phyloP scores from a whole-genome alignment of 1,139 yeast species.

The Yamadazyma atmosphaerica region DNA sequence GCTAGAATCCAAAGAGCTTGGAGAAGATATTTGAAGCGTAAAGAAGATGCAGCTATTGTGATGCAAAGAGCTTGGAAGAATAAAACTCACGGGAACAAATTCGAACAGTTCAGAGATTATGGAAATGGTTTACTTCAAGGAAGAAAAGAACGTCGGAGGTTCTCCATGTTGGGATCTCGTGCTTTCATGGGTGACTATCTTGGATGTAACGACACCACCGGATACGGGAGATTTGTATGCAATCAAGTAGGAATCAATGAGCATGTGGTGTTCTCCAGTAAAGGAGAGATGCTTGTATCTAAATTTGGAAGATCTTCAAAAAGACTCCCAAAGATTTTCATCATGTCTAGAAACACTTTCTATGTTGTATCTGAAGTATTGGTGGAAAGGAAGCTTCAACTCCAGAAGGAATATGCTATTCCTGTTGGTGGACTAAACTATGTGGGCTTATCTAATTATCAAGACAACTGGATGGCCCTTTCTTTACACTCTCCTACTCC shows the following conservation, averaged over 20 bases:
- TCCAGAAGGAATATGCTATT: conserved; percentile 63
- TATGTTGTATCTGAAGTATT: conserved; percentile 73
- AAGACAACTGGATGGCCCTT: conserved; percentile 93
- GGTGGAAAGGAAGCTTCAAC: conserved; percentile 69
- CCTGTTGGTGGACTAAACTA: conserved; percentile 61
- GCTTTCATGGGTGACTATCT: conserved; percentile 95
- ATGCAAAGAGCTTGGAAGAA: conserved; percentile 87
- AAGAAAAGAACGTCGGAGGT: conserved; percentile 85
- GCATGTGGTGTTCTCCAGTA: conserved; percentile 70
- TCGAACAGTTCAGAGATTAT: conserved; percentile 78
- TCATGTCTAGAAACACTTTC: conserved; percentile 62
- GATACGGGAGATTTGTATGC: conserved; percentile 68
- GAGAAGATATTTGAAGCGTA: conserved; percentile 78
- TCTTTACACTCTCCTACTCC: conserved; percentile 54
- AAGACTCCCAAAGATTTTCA: conserved; percentile 69
- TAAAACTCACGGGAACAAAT: conserved; percentile 77
- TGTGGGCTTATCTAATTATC: conserved; percentile 69
- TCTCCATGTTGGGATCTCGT: conserved; percentile 85
- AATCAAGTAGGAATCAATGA: conserved; percentile 72
- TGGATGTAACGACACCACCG: conserved; percentile 72
- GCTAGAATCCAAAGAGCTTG: conserved; percentile 96
- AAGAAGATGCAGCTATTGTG: conserved; percentile 82
- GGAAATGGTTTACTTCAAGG: conserved; percentile 72
- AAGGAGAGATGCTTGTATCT: conserved; percentile 78
- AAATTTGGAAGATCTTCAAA: conserved; percentile 93